Percentiles rank a stretch among this genome's conserved stretches.
Evolutionary conservation across 2,329 filamentous ascomycete genomes (phyloP).

Genomic region (Neonectria hederae): DNA sequence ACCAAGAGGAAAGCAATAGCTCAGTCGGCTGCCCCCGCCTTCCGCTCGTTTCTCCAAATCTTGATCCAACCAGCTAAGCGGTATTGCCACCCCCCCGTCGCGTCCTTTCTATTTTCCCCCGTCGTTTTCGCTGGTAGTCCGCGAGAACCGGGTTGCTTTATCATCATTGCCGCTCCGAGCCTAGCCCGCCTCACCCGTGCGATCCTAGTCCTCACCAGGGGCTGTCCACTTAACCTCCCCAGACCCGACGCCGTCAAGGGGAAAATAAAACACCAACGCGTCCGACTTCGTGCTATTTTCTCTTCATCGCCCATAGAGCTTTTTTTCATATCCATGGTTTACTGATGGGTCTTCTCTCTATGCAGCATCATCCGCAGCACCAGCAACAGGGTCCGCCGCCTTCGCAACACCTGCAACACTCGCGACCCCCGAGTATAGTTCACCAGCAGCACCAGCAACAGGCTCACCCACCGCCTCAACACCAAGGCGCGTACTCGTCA

Average conservation of each 20-base stretch:
- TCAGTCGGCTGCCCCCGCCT: slow-evolving; percentile 26
- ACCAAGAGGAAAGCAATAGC: slow-evolving; percentile 11
- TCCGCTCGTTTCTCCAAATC: slow-evolving; percentile 25
- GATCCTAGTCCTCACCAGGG: slow-evolving; percentile 60
- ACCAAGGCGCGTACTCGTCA: slow-evolving; percentile 74
- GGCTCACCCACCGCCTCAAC: slow-evolving; percentile 69
- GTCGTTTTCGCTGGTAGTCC: slow-evolving; percentile 39
- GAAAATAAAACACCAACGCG: slow-evolving; percentile 62
- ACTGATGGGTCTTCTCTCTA: slow-evolving; percentile 70
- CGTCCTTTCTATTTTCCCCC: slow-evolving; percentile 33
- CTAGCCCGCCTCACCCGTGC: slow-evolving; percentile 60
- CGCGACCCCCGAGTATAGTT: slow-evolving; percentile 76
- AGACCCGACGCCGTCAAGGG: slow-evolving; percentile 58
- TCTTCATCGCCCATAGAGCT: slow-evolving; percentile 46
- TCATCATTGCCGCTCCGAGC: slow-evolving; percentile 54
- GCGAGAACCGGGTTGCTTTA: slow-evolving; percentile 49
- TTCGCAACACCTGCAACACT: slow-evolving; percentile 73
- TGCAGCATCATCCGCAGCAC: slow-evolving; percentile 81
- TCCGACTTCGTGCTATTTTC: slow-evolving; percentile 54
- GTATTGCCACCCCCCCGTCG: slow-evolving; percentile 44
- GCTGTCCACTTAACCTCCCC: slow-evolving; percentile 51
- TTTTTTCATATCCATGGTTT: slow-evolving; percentile 49
- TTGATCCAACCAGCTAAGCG: slow-evolving; percentile 37
- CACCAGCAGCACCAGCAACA: slow-evolving; percentile 77
- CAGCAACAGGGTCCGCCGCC: slow-evolving; percentile 76